Conservation (phyloP, 2,329 filamentous ascomycete genomes). For the Microascus cirrosus region DNA sequence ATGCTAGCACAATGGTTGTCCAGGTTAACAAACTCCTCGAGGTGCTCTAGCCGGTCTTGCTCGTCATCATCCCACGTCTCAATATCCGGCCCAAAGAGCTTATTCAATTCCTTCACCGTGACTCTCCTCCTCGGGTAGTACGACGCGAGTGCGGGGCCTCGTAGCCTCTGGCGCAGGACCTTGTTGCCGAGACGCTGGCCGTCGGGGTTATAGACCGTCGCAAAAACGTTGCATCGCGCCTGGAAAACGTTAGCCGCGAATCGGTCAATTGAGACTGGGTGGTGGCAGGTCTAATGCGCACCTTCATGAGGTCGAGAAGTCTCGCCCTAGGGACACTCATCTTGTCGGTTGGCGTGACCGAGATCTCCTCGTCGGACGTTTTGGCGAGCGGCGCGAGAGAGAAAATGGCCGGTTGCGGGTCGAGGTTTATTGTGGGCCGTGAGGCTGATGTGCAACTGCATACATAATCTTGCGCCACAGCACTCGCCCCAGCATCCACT, state of each 20-base stretch:
- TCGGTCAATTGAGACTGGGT: neutral
- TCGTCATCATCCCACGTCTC: conserved; percentile 65
- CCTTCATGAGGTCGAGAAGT: conserved; percentile 69
- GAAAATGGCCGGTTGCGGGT: neutral
- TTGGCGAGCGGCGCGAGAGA: neutral
- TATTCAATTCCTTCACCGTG: conserved; percentile 63
- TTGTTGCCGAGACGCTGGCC: conserved; percentile 79
- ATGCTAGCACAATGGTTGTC: neutral
- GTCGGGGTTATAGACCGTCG: conserved; percentile 80
- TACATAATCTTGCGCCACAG: neutral
- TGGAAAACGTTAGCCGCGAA: conserved; percentile 24
- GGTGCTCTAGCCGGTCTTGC: conserved; percentile 66
- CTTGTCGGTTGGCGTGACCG: conserved; percentile 16
- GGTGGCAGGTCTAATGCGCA: conserved; percentile 19
- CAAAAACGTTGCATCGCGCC: conserved; percentile 88
- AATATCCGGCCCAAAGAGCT: conserved; percentile 54
- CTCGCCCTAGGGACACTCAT: conserved; percentile 53
- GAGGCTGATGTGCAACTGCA: conserved; percentile 1
- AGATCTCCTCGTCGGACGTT: neutral
- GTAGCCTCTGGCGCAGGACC: conserved; percentile 76
- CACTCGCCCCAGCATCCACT: no score
- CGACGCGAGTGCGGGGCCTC: conserved; percentile 68
- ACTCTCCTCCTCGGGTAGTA: conserved; percentile 78
- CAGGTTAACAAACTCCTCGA: conserved; percentile 44
- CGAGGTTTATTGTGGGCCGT: conserved; percentile 7